Percentiles rank a stretch among this genome's conserved stretches.
Evolutionary conservation across 2,329 filamentous ascomycete species (phyloP).

Genomic region (Akanthomyces lecanii): DNA sequence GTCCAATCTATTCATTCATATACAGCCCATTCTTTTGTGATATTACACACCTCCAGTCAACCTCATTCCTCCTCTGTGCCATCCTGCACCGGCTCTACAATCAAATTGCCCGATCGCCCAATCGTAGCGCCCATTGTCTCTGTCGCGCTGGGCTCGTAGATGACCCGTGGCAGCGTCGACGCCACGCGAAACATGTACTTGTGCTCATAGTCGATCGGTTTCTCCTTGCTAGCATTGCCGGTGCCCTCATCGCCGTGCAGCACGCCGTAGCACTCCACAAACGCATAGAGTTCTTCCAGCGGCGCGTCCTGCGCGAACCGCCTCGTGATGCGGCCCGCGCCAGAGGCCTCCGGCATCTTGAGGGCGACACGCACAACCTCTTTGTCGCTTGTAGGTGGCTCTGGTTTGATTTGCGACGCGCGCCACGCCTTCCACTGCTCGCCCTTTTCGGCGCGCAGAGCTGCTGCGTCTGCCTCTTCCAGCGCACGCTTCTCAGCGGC

Average conservation of each 20-base stretch:
- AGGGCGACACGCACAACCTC: slow-evolving; percentile 68
- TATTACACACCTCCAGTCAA: slow-evolving; percentile 22
- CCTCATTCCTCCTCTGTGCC: slow-evolving; percentile 35
- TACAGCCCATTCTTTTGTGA: not conserved
- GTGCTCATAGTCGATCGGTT: slow-evolving; percentile 70
- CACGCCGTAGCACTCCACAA: slow-evolving; percentile 83
- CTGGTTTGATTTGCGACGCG: slow-evolving; percentile 58
- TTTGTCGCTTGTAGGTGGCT: slow-evolving; percentile 60
- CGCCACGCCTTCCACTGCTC: slow-evolving; percentile 80
- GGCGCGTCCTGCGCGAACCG: slow-evolving; percentile 65
- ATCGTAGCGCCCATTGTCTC: slow-evolving; percentile 68
- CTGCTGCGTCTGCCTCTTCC: slow-evolving; percentile 60
- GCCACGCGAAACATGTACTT: slow-evolving; percentile 82
- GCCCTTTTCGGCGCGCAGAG: slow-evolving; percentile 39
- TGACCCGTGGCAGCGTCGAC: slow-evolving; percentile 76
- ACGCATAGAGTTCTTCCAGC: slow-evolving; percentile 89
- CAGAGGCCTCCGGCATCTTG: slow-evolving; percentile 56
- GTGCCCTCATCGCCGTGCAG: slow-evolving; percentile 38
- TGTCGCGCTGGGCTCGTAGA: slow-evolving; percentile 65
- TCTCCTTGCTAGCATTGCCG: slow-evolving; percentile 34
- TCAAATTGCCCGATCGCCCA: slow-evolving; percentile 78
- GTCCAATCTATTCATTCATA: not conserved
- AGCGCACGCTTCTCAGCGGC: slow-evolving; percentile 60
- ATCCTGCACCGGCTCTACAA: slow-evolving; percentile 64
- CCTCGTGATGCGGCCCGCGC: slow-evolving; percentile 71